Evolutionary conservation across 140 eudicot species (phyloP), one percentile per base, ranked within the genome.

Genomic region (Flaveria floridana): DNA sequence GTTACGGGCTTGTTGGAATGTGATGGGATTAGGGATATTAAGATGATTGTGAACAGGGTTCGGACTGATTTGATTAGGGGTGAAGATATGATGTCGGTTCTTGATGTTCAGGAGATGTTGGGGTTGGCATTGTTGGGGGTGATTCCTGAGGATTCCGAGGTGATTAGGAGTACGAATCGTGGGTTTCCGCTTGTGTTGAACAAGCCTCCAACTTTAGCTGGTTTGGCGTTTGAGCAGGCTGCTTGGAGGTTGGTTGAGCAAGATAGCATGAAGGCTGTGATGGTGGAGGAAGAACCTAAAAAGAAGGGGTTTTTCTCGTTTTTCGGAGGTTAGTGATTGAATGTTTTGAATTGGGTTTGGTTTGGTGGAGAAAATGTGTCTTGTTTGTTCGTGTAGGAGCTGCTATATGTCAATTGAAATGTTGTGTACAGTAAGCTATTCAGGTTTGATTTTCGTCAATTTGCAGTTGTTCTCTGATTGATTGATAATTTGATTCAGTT

Each of bases 181-280:
- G 99, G 99, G 63, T 91, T 82, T 78, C 99, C 99, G 2, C 85
- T 95, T 72, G 99, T 95, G 41, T 73, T 95, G 77, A 95, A 95
- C 64, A 91, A 80, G 89, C 99, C 99, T 1, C 99, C 99, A 0
- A 89, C 95, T 0, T 81, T 95, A 79, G 99, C 99, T 0, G 99
- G 99, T 11, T 72, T 95, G 78, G 99, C 99, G 0, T 95, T 95
- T 77, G 97, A 95, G 86, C 99, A 95, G 72, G 99, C 99, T 0
- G 99, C 99, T 21, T 95, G 99, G 99, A 84, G 99, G 82, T 72
- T 95, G 69, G 96, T 88, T 20, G 99, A 95, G 81, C 97, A 91
- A 75, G 99, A 95, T 79, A 95, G 95, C 67, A 95, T 95, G 99
- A 84, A 89, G 79, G 97, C 99, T 34, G 99, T 95, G 13, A 87